Conservation (phyloP, 225 moss, liverwort and hornwort species). For the Pleurozium schreberi region DNA sequence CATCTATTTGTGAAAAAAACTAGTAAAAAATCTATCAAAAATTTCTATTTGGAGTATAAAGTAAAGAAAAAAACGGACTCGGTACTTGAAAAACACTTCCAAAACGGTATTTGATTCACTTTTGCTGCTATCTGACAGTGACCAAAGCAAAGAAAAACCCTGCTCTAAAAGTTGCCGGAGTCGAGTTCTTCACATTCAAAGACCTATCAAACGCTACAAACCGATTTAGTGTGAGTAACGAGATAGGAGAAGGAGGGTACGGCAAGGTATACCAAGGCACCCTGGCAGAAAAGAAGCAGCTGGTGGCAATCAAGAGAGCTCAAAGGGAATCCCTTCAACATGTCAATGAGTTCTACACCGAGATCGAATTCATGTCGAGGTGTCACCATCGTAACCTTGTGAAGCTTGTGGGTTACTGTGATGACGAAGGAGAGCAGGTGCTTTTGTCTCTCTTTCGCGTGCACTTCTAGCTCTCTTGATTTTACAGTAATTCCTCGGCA, state of each 20-base stretch:
- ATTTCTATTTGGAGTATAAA: no score
- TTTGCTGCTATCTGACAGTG: neutral
- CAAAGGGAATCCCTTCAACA: slow-evolving; percentile 21
- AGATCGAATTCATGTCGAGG: slow-evolving; percentile 43
- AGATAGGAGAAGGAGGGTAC: slow-evolving; percentile 17
- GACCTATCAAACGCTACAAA: slow-evolving; percentile 26
- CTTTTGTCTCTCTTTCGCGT: neutral
- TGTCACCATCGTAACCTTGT: slow-evolving; percentile 43
- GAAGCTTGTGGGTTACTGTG: slow-evolving; percentile 14
- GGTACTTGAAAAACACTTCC: neutral
- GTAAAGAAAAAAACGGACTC: no score
- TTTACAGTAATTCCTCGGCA: neutral
- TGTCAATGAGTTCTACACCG: slow-evolving; percentile 33
- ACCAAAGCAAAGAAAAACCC: neutral
- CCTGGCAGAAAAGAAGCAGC: neutral
- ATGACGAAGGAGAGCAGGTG: slow-evolving; percentile 18
- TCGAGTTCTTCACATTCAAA: slow-evolving; percentile 28
- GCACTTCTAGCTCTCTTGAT: neutral
- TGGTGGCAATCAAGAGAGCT: slow-evolving; percentile 47
- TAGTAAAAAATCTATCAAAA: no score
- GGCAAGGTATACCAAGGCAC: neutral
- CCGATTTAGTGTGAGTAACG: slow-evolving; percentile 4
- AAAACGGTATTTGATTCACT: neutral
- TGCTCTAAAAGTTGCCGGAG: slow-evolving; percentile 16
- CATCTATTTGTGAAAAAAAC: no score